Percentiles rank a stretch among this genome's conserved stretches.
phyloP scores from a whole-genome alignment of 768 basidiomycete species.

The Amanita thiersii region DNA sequence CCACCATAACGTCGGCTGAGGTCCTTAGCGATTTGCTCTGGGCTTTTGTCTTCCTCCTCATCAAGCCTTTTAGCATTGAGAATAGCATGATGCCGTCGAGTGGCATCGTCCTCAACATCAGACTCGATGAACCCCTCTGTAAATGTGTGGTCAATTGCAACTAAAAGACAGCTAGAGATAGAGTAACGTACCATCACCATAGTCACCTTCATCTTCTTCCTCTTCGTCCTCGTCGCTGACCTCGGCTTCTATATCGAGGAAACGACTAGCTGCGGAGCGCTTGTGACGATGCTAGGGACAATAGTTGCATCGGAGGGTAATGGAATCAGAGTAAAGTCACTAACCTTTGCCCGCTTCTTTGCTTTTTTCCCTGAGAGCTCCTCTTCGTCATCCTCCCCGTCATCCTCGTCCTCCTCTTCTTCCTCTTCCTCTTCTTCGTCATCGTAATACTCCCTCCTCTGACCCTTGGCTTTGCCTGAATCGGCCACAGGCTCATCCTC shows the following conservation, averaged over 20 bases:
- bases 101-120: conserved; percentile 62
- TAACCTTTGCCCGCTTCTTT: conserved; percentile 57
- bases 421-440: conserved; percentile 27
- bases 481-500: conserved; percentile 2
- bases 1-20: conserved; percentile 69
- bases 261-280: conserved; percentile 60
- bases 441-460: conserved; percentile 31
- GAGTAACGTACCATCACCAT: conserved; percentile 37
- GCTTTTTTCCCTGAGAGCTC: conserved; percentile 39
- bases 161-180: conserved; percentile 2
- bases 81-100: conserved; percentile 56
- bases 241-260: conserved; percentile 94
- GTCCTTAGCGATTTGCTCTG: conserved; percentile 78
- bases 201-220: conserved; percentile 75
- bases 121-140: conserved; percentile 69
- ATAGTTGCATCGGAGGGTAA: conserved; percentile 8
- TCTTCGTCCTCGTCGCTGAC: conserved; percentile 98
- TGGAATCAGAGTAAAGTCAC: conserved; percentile 10
- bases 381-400: conserved; percentile 45
- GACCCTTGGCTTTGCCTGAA: conserved; percentile 26
- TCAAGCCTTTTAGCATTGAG: conserved; percentile 61
- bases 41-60: conserved; percentile 69
- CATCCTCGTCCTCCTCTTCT: conserved; percentile 33
- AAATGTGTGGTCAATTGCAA: conserved; percentile 9
- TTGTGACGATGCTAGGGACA: conserved; percentile 52